Base-by-base conservation (phyloP, 495 filamentous ascomycete genomes). In the Niebla homalea region DNA sequence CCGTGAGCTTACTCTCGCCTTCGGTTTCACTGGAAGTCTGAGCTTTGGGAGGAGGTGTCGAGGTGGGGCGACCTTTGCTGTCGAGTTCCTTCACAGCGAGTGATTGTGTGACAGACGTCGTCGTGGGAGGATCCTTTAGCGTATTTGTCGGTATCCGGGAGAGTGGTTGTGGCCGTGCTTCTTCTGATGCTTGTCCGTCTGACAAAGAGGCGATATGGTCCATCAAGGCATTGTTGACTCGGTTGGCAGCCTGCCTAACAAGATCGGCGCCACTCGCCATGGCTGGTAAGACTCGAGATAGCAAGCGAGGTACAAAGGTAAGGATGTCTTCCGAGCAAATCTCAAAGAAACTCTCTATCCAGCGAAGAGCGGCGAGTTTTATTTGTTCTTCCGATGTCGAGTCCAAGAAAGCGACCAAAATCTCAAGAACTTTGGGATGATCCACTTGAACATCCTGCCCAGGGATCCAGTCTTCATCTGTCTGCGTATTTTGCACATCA, bases 311-410 rank as follows among this genome's bases (percentile, higher is more conserved):
- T 1, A 94, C 89, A 63, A 97, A 97, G 2, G 83, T 83, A 35
- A 99, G 74, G n/a, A 99, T 90, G 55, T 97, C 93, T 62, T 95
- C 93, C 4, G 92, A 90, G 55, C 87, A 95, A 41, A 99, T 94
- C 38, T 95, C 89, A 54, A 99, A 87, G 60, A 99, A 96, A 40
- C 81, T 82, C 52, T 95, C 89, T 56, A 96, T 87, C 93, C 93
- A 99, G 37, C 88, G 79, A 18, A 99, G 71, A 11, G 92, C 86
- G 43, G 89, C 92, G 39, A 95, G 70, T 57, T 94, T 79, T 49
- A 92, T 85, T 57, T 95, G 85, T 63, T 96, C 87, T 57, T 95
- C 89, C 57, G 81, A 75, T 32, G 83, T 78, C 16, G 89, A 86
- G 59, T 95, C 84, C 25, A 98, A 76, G 57, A 94, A 95, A 14